A percentile compares a stretch with the other conserved stretches of the same genome.
Conservation (phyloP, 116 monocot genomes). For the Thalassia testudinum region DNA sequence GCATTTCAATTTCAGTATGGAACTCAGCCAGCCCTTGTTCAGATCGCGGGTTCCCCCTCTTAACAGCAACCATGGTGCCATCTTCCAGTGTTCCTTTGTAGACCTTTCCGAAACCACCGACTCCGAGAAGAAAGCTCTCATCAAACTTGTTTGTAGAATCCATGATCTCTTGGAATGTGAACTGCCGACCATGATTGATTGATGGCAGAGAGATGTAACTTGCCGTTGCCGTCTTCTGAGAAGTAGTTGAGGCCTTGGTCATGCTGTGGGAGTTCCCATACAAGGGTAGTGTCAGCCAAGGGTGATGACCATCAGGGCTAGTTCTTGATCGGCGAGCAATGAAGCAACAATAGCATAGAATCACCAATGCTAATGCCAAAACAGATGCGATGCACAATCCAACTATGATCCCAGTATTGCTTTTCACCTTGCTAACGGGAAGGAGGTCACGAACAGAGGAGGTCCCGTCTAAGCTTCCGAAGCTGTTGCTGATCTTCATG, state of each 20-base stretch:
- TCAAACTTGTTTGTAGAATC: constrained; percentile 48
- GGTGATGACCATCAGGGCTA: constrained; percentile 14
- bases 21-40: constrained; percentile 60
- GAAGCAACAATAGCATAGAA: constrained; percentile 19
- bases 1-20: constrained; percentile 66
- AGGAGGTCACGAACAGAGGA: constrained; percentile 22
- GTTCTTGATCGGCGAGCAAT: constrained; percentile 4
- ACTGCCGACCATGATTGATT: constrained; percentile 27
- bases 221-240: constrained; percentile 33
- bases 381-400: not conserved
- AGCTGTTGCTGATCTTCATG: constrained; percentile 48
- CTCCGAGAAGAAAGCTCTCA: constrained; percentile 41
- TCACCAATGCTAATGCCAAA: constrained; percentile 7
- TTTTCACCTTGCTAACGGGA: constrained; percentile 9
- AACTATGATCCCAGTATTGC: constrained; percentile 12
- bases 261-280: constrained; percentile 11
- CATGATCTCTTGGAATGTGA: constrained; percentile 43
- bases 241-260: not conserved
- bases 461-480: constrained; percentile 25
- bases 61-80: constrained; percentile 42
- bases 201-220: constrained; percentile 46
- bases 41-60: constrained; percentile 57
- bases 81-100: constrained; percentile 49
- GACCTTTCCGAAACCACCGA: constrained; percentile 58
- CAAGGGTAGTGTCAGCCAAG: constrained; percentile 39